Evolutionary conservation across 177 flowering plant genomes (phyloP), one percentile per base, ranked within the genome.

Genomic region (Vitis hybrid): DNA sequence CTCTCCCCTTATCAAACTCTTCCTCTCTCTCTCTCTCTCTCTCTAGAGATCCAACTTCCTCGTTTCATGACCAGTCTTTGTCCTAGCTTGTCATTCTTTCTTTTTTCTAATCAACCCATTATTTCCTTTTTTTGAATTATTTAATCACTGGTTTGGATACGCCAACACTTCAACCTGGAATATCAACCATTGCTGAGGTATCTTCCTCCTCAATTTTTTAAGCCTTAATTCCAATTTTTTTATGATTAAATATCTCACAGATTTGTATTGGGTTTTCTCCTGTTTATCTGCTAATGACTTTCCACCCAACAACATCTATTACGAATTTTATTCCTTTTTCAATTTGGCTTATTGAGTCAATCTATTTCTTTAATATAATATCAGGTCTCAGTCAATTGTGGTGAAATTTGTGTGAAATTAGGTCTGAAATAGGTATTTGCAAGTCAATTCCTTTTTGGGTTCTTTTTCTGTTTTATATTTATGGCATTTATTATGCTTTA

Each of bases 21-120:
- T 31, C 14, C 68, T 19, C 31, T 20, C 18, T 60, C 52, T 70
- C 47, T 52, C 47, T 68, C 67, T 62, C 28, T 68, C 52, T 50
- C 58, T 53, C n/a, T 12, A 2, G 7, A 14, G 50, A 61, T 61
- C 64, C 64, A 61, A 61, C n/a, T 61, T 61, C 47, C 64, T 12
- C 64, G 61, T 61, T 28, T 11, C 28, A 13, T 13, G 47, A 61
- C 44, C n/a, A 61, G 28, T 28, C 22, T 38, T 58, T 64, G 17
- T n/a, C 51, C 57, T 60, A 12, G 13, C 17, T 47, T 60, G 4
- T 70, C 18, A 53, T 12, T 64, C 12, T 31, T 54, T 56, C 19
- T 15, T 5, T 33, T 14, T 44, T 9, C 50, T 28, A 24, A 28
- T 28, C 28, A 2, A 5, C 28, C 24, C 7, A 11, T 61, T 58